Evolutionary conservation across 352 stramenopile species (phyloP), one percentile per base, ranked within the genome.

Genomic region (Globisporangium abappressorium): DNA sequence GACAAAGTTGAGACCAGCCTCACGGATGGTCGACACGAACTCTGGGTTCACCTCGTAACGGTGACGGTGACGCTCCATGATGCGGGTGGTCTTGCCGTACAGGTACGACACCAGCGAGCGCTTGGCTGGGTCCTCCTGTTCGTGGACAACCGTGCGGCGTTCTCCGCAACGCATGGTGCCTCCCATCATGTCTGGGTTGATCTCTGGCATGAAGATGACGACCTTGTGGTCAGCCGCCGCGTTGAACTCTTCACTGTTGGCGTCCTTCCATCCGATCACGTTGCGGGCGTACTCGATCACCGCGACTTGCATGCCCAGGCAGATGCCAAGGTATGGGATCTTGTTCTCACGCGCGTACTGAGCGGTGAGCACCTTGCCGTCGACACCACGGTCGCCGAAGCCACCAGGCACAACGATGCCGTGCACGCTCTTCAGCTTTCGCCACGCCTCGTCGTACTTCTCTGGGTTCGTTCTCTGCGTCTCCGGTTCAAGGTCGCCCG

Each of bases 131-230:
- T 97, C 85, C 22, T 90, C 79, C 71, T 94, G 84, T 59, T 88
- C 81, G 60, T 98, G 82, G 63, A 99, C 92, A 61, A 98, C 82
- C 7, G 97, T 99, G 58, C 92, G 85, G 26, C 97, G 87, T 54
- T 90, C 97, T 61, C 98, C 98, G n/a, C 99, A 95, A 62, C 98
- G 94, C 98, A 99, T 99, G 12, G 97, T 99, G 64, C 98, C 98
- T 53, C 98, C 98, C 97, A 99, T 99, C 47, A 96, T 87, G 53
- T 97, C 91, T 5, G 84, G 86, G 79, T 99, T 97, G 75, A 99
- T 99, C 84, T 99, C 98, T 2, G 98, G 98, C 98, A 99, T 99
- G 81, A 99, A 99, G 60, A 99, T 84, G n/a, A 99, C 93, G 41
- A 99, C 95, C 70, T 96, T 97, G 76, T 98, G 85, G 36, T 86